phyloP scores from a whole-genome alignment of 768 basidiomycete species.

The Hypsizygus marmoreus region DNA sequence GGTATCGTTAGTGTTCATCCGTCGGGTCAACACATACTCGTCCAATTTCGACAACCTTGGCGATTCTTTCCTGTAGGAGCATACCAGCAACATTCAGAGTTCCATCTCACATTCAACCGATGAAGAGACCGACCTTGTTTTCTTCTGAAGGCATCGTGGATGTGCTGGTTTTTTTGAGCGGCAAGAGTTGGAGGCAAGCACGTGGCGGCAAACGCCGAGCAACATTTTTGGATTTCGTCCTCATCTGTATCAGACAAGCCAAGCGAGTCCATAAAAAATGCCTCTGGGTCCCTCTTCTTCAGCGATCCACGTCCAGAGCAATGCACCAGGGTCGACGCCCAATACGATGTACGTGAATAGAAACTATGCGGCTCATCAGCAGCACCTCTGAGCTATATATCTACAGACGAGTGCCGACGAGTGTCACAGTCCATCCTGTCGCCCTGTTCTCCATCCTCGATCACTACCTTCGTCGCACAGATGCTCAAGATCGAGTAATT shows the following conservation, averaged over 20 bases:
- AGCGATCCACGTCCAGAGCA: conserved; percentile 48
- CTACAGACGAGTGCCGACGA: conserved; percentile 66
- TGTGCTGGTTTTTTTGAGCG: conserved; percentile 15
- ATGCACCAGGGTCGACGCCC: conserved; percentile 30
- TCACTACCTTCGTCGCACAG: conserved; percentile 89
- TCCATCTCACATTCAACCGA: too few relatives aligned
- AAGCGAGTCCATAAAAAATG: conserved; percentile 36
- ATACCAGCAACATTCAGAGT: background rate
- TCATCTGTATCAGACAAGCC: conserved; percentile 5
- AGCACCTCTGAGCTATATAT: too few relatives aligned
- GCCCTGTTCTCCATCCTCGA: conserved; percentile 95
- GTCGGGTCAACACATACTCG: conserved; percentile 55
- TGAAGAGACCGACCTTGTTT: conserved; percentile 71
- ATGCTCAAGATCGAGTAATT: conserved; percentile 85
- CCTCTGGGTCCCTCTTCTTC: conserved; percentile 51
- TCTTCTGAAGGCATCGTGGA: conserved; percentile 83
- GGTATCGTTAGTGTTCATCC: background rate
- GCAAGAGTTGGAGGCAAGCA: conserved; percentile 18
- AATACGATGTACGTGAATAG: conserved; percentile 38
- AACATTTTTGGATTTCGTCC: conserved; percentile 32
- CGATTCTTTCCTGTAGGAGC: conserved; percentile 69
- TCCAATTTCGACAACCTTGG: conserved; percentile 77
- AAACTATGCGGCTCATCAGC: background rate
- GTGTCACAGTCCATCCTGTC: conserved; percentile 85
- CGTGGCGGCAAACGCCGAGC: conserved; percentile 40